Percentiles rank a stretch among this genome's conserved stretches.
Conservation (phyloP, 1,284 basidiomycete species). For the Wallemia ichthyophaga region DNA sequence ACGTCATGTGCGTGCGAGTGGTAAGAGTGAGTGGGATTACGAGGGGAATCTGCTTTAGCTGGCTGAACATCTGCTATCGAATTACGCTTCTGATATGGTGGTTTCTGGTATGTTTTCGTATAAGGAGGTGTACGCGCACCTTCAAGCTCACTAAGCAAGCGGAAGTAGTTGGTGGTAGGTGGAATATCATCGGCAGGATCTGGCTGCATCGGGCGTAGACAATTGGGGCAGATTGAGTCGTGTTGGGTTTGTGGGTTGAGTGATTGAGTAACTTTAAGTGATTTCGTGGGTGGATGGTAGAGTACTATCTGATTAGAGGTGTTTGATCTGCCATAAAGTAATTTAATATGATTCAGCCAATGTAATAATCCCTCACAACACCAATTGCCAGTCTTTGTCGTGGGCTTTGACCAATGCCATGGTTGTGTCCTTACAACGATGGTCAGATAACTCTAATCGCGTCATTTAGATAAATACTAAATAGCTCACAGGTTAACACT, state of each 20-base stretch:
- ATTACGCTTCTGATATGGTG: not conserved
- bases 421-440: not conserved
- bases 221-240: not conserved
- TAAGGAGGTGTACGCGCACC: too few species aligned
- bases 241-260: not conserved
- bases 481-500: not conserved
- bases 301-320: not conserved
- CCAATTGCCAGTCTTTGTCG: not conserved
- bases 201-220: not conserved
- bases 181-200: not conserved
- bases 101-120: too few species aligned
- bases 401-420: not conserved
- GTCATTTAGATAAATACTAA: too few species aligned
- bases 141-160: not conserved
- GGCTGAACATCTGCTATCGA: not conserved
- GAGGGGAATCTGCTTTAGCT: not conserved
- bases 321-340: not conserved
- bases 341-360: too few species aligned
- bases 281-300: not conserved
- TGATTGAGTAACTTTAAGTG: not conserved
- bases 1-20: not conserved
- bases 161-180: not conserved
- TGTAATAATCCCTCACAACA: not conserved
- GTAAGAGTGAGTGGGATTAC: not conserved
- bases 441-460: not conserved